These are phyloP conservation scores for Amphirosellinia nigrospora DNA, from an alignment of 495 filamentous ascomycete species.

Conservation along the genomic window DNA sequence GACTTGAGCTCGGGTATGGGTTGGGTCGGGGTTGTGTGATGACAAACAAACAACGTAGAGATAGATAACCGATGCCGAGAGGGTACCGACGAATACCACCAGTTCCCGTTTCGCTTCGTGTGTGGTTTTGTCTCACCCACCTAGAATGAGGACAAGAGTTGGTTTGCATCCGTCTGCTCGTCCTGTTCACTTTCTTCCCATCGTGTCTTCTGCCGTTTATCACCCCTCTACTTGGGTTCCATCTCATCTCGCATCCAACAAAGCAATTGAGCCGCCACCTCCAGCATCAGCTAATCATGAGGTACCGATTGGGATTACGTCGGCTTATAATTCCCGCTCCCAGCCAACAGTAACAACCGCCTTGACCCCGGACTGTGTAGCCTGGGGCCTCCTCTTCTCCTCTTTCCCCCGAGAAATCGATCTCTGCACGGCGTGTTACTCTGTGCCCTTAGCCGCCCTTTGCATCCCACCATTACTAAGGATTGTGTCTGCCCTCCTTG, in stretches of 20 bases:
- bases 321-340: slow-evolving; percentile 21
- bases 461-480: not conserved
- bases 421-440: not conserved
- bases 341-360: slow-evolving; percentile 9
- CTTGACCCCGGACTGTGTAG: slow-evolving; percentile 5
- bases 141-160: not conserved
- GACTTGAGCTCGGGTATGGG: slow-evolving; percentile 9
- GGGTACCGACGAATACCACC: slow-evolving; percentile 11
- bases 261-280: slow-evolving; percentile 13
- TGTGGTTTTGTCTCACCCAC: not conserved
- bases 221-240: not conserved
- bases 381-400: slow-evolving; percentile 2
- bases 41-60: slow-evolving; percentile 24
- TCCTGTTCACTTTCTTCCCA: not conserved
- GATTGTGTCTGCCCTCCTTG: slow-evolving; percentile 3
- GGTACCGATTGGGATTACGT: slow-evolving; percentile 7
- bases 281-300: slow-evolving; percentile 14
- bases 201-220: not conserved
- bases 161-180: not conserved
- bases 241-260: slow-evolving; percentile 10
- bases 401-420: not conserved
- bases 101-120: not conserved
- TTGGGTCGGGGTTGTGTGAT: slow-evolving; percentile 21
- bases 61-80: slow-evolving; percentile 11
- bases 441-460: slow-evolving; percentile 11